Base-by-base conservation (phyloP, 345 rosid genomes). In the Populus simonii region DNA sequence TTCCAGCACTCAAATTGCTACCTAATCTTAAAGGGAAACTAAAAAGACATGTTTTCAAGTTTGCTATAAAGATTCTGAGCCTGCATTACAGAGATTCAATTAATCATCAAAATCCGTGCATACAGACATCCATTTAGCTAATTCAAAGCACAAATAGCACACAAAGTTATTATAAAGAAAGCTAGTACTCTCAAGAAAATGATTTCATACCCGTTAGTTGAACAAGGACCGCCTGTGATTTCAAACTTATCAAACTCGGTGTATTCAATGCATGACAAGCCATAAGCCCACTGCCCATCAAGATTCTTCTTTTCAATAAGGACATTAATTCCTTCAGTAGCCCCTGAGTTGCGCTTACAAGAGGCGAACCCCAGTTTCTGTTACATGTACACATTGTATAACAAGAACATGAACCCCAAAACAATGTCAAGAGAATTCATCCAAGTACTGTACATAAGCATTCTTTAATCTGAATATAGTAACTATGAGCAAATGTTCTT, bases 341-440 rank as follows among this genome's bases (percentile, higher is more conserved):
- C 97, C 33, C 96, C 98, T 3, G 87, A 62, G 74, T 79, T 93
- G 74, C 96, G 81, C 89, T 92, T 86, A 83, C 99, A 95, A 69
- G 98, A 93, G 49, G 97, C 96, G 84, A 93, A 92, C 43, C 98
- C 98, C 66, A 95, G 88, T 87, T 95, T 93, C 98, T 95, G 92
- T 70, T 79, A 36, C 82, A 82, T 68, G 8, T 65, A 68, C 77
- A 85, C 75, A 78, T 49, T 57, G 67, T 22, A 76, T 47, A 47
- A 15, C 51, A 47, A 13, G 51, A 47, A 6, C 16, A 47, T 47
- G 51, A 47, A 77, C 15, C 68, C 49, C 43, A 47, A 9, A 76
- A 3, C 36, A 76, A 67, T 7, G 31, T 70, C 45, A 62, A 43
- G 29, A 41, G 17, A 39, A 62, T 13, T 45, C 51, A 45, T 45